These are phyloP conservation scores for Cryoendolithus antarcticus DNA, from an alignment of 2,329 filamentous ascomycete species.

Conservation along the genomic window DNA sequence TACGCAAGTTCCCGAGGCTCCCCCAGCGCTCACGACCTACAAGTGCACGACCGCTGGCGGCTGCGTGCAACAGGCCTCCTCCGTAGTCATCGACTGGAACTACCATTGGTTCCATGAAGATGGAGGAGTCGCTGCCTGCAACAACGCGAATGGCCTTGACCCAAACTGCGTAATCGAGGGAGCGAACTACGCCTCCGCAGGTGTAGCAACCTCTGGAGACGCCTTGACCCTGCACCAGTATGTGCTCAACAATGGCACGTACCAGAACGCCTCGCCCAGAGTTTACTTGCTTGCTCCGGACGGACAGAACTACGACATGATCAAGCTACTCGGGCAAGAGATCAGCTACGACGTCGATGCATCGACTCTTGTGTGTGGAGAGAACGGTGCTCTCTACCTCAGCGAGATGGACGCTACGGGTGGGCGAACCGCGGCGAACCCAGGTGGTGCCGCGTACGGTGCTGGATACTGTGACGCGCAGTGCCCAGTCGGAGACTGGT, in stretches of 20 bases:
- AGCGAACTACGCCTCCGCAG: slow-evolving; percentile 42
- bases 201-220: slow-evolving; percentile 37
- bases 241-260: slow-evolving; percentile 2
- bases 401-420: slow-evolving; percentile 51
- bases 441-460: slow-evolving; percentile 41
- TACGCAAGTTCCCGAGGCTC: slow-evolving; percentile 28
- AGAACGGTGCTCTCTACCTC: slow-evolving; percentile 59
- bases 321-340: slow-evolving; percentile 52
- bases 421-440: slow-evolving; percentile 33
- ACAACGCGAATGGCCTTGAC: slow-evolving; percentile 9
- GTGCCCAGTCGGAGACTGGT: slow-evolving; percentile 12
- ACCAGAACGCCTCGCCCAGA: slow-evolving; percentile 23
- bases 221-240: slow-evolving; percentile 32
- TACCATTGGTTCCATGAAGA: slow-evolving; percentile 22
- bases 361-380: slow-evolving; percentile 52
- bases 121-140: slow-evolving; percentile 15
- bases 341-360: slow-evolving; percentile 61
- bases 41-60: slow-evolving; percentile 40
- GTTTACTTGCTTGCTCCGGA: slow-evolving; percentile 49
- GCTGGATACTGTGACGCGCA: slow-evolving; percentile 44
- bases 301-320: slow-evolving; percentile 50
- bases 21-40: slow-evolving; percentile 40
- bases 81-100: slow-evolving; percentile 39
- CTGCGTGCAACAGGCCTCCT: slow-evolving; percentile 36
- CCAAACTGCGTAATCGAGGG: slow-evolving; percentile 43